Evolutionary conservation across 768 basidiomycete genomes (phyloP), one percentile per base, ranked within the genome.

Genomic region (Saitozyma sp.): DNA sequence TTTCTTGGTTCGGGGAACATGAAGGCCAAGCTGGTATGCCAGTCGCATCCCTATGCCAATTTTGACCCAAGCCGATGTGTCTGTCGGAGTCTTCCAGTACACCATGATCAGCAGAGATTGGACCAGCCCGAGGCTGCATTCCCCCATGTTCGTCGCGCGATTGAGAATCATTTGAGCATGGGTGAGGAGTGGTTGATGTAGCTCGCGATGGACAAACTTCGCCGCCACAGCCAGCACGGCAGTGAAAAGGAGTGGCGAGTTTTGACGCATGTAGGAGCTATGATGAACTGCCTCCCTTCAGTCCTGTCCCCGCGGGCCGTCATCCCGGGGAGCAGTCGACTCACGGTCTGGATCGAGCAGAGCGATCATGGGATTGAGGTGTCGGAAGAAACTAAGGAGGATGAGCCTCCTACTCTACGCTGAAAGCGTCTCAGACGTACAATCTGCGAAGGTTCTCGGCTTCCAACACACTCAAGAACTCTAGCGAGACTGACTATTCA

Each of bases 161-260:
- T 54, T 65, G 11, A 58, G 37, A 10, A 69, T 13, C n/a, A 50
- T 50, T 17, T 58, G 58, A 20, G 64, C 61, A 50, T 69, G 67
- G 14, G 14, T 17, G 40, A 58, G 48, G 1, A 69, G 61, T 1
- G 45, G 14, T 6, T 5, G 5, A 41, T 56, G 19, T 8, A 63
- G 11, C 13, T 39, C 38, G 3, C 29, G 56, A 13, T 49, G 46
- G 39, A 60, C 62, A 65, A 66, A 69, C 78, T 92, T 92, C 82
- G 87, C 87, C 37, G 88, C 87, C n/a, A 87, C 90, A 84, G 90
- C 89, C 71, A 92, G 83, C 59, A 94, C 84, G 20, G 88, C 86
- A 17, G 91, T 89, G 80, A 92, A 92, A 58, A 95, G 84, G 78
- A 93, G 86, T 0, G 89, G 87, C 56, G 87, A 92, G 65, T 85